Evolutionary conservation across 805 yeast species (phyloP), one percentile per base, ranked within the genome.

Genomic region (Vanderwaltozyma yarrowii): DNA sequence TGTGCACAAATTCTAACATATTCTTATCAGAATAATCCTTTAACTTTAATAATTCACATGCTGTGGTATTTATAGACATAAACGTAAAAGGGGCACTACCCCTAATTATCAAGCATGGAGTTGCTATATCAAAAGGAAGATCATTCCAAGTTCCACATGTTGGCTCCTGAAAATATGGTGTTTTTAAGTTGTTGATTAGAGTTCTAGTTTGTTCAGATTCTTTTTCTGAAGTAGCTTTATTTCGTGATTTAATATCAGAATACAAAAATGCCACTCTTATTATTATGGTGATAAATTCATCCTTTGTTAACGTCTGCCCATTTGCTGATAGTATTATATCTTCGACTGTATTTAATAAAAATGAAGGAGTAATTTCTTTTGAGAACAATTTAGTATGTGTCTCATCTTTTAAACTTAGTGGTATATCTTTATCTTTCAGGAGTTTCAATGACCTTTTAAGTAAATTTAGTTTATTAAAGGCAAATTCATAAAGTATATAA

Each of bases 11-110:
- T 3, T 34, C 15, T 7, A 34, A 21, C 6, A 34, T 13, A 28
- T 27, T 15, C 12, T 19, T 13, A 11, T 21, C 12, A 5, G 27
- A 15, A 12, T 2, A 13, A 16, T 14, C 28, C 4, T 14, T 7
- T 20, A 34, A 15, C 3, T 23, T 3, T 6, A 34, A 14, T 19
- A 34, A 15, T 6, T 20, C 19, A 3, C 12, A 12, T 13, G 37
- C 37, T 28, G 9, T 25, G 3, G n/a, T 34, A 23, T 34, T 34
- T 8, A 28, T 15, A 15, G 38, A 35, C 28, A 35, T 24, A n/a
- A 35, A 30, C 16, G 21, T 21, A 15, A 15, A 35, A 13, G 38
- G 38, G 15, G 20, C 12, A n/a, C 13, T 6, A 4, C 5, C 11
- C 5, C 16, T 15, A 3, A 14, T 3, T 13, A 35, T 17, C 3